These are phyloP conservation scores for Heritiera fomes DNA, from an alignment of 345 rosid species.

Conservation along the genomic window DNA sequence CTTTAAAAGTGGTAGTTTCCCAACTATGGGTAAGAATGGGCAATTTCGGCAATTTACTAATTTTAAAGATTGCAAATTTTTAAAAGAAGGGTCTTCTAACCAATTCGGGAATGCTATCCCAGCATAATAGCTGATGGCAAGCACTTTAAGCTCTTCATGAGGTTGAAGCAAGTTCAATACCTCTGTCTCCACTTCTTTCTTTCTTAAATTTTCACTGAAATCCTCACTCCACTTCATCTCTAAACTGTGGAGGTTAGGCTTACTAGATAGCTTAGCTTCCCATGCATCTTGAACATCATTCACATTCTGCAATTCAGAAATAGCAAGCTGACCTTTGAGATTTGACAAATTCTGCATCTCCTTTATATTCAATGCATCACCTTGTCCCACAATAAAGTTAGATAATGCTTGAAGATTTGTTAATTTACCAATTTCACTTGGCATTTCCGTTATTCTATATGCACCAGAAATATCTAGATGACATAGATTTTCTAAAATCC, in stretches of 20 bases:
- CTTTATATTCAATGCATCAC: conserved; percentile 7
- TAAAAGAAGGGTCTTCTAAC: conserved; percentile 25
- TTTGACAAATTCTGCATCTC: conserved; percentile 22
- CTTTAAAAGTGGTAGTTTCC: conserved; percentile 26
- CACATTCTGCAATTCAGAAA: conserved; percentile 22
- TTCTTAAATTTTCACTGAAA: background rate
- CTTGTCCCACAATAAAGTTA: conserved; percentile 25
- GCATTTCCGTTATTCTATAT: conserved; percentile 24
- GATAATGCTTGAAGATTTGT: conserved; percentile 24
- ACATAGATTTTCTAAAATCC: conserved; percentile 22
- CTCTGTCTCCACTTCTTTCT: background rate
- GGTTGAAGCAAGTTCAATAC: conserved; percentile 26
- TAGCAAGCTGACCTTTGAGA: conserved; percentile 30
- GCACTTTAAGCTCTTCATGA: conserved; percentile 11
- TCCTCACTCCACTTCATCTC: conserved; percentile 13
- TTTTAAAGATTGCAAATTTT: background rate
- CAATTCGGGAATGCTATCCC: conserved; percentile 23
- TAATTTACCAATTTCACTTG: conserved; percentile 15
- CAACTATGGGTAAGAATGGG: conserved; percentile 24
- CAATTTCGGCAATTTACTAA: conserved; percentile 4
- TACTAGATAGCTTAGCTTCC: background rate
- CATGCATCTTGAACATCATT: background rate
- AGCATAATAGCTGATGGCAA: conserved; percentile 19
- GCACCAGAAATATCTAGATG: conserved; percentile 29
- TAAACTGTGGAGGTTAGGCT: background rate